Evolutionary conservation across 1,284 basidiomycete species (phyloP).

Genomic region (Sparassis latifolia): DNA sequence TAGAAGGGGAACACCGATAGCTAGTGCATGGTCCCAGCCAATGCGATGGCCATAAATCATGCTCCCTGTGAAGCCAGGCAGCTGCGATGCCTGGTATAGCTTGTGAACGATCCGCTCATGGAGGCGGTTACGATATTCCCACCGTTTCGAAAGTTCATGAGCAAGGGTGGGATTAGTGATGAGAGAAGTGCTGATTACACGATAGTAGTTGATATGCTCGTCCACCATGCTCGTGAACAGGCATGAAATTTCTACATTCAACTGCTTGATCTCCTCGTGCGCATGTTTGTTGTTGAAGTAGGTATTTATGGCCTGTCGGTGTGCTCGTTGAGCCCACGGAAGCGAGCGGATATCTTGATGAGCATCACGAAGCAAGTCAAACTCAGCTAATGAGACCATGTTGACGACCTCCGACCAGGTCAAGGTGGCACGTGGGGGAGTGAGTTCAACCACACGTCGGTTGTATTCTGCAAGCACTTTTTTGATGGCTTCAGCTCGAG

Average conservation of each 20-base stretch:
- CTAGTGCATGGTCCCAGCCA: too few species aligned
- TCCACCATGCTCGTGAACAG: slow-evolving; percentile 3
- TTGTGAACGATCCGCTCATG: neutral
- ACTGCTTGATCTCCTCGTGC: slow-evolving; percentile 6
- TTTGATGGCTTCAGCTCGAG: slow-evolving; percentile 4
- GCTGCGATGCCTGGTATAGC: neutral
- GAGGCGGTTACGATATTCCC: slow-evolving; percentile 2
- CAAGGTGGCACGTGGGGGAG: slow-evolving; percentile 2
- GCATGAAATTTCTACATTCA: slow-evolving; percentile 7
- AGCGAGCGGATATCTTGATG: slow-evolving; percentile 1
- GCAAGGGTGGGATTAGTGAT: slow-evolving; percentile 3
- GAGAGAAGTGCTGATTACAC: neutral
- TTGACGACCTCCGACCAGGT: slow-evolving; percentile 1
- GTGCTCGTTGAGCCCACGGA: slow-evolving; percentile 3
- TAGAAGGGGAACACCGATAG: neutral
- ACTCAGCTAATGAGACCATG: slow-evolving; percentile 6
- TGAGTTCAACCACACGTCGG: neutral
- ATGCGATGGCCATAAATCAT: too few species aligned
- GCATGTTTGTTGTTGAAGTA: slow-evolving; percentile 8
- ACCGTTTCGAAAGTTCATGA: slow-evolving; percentile 1
- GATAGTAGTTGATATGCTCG: slow-evolving; percentile 1
- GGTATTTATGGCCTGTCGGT: slow-evolving; percentile 4
- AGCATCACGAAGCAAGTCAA: slow-evolving; percentile 8
- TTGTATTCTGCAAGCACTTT: slow-evolving; percentile 6
- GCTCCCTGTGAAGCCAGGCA: neutral